Evolutionary conservation across 106 monocot species (phyloP), one percentile per base, ranked within the genome.

Genomic region (Dendrobium catenatum): DNA sequence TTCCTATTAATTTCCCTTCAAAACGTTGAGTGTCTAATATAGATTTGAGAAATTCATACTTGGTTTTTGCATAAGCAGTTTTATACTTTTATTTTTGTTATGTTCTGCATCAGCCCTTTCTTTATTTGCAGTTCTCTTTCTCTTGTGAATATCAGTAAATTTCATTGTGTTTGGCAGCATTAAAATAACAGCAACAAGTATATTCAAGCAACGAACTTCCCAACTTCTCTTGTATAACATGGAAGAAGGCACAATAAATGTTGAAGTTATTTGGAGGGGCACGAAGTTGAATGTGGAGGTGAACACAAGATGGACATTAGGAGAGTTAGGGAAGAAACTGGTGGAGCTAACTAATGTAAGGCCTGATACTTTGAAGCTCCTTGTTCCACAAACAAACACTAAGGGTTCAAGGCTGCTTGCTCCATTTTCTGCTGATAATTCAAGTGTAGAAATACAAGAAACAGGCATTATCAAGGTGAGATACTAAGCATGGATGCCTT

Each of bases 191-290:
- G 37, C 37, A 33, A 24, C 37, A 70, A 13, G 7, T 7, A 64
- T 64, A n/a, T 64, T 24, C 22, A 64, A 72, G 43, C 74, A 74
- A 74, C 41, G 29, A 41, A 76, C 26, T 76, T 76, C 26, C n/a
- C 49, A 42, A 43, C 20, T 49, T 48, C 27, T 49, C 13, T 76
- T 29, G 27, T 26, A 26, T 49, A 37, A 48, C 51, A 76, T 76
- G 76, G 76, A 76, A 73, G 68, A 81, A 67, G 73, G 68, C 11
- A 55, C 61, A 16, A 24, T 73, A 64, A 81, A 86, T 46, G 26
- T 97, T 77, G 43, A 78, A 55, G 86, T 92, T 48, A 72, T 82
- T 81, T 97, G 96, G 96, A 92, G 96, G 83, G 90, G 85, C 16
- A 86, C 74, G 33, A 79, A 85, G 27, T 78, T 97, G 42, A 85